These are phyloP conservation scores for Phylloporus sp. DNA, from an alignment of 768 basidiomycete genomes.

Conservation along the genomic window DNA sequence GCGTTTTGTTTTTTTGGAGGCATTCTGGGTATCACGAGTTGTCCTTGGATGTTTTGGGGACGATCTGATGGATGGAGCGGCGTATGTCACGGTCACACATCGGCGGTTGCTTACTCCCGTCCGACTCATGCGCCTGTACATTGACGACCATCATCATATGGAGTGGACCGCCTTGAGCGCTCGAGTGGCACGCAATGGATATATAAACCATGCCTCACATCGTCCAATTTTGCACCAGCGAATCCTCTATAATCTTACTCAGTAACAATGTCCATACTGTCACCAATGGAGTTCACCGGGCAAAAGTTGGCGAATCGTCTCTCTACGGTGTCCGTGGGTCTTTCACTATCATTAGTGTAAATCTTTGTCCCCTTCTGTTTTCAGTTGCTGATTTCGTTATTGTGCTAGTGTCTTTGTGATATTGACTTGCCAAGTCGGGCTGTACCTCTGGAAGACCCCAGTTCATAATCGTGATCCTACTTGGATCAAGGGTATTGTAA, in stretches of 20 bases:
- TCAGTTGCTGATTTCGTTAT: not conserved
- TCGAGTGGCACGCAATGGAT: not conserved
- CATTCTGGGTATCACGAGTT: slow-evolving; percentile 39
- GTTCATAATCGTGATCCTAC: slow-evolving; percentile 13
- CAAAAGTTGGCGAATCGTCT: not conserved
- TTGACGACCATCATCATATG: not conserved
- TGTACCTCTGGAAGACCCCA: slow-evolving; percentile 18
- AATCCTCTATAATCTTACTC: not conserved
- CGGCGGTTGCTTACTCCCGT: not conserved
- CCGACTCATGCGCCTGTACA: not conserved
- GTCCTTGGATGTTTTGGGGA: not conserved
- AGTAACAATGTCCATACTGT: slow-evolving; percentile 1
- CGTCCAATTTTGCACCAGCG: not conserved
- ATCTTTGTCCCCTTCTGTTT: not conserved
- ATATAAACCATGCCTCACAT: slow-evolving; percentile 7
- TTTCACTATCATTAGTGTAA: slow-evolving; percentile 16
- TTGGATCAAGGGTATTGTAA: slow-evolving; percentile 22
- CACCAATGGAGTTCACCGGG: slow-evolving; percentile 1
- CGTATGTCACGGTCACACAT: slow-evolving; percentile 2
- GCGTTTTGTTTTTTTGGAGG: slow-evolving; percentile 74
- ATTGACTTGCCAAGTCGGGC: slow-evolving; percentile 21
- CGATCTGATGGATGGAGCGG: too few relatives aligned
- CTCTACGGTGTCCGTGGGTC: slow-evolving; percentile 5
- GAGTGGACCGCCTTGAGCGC: slow-evolving; percentile 1
- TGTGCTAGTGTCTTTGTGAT: slow-evolving; percentile 14